These are phyloP conservation scores for Epichloe aotearoae DNA, from an alignment of 2,329 filamentous ascomycete species.

Conservation along the genomic window DNA sequence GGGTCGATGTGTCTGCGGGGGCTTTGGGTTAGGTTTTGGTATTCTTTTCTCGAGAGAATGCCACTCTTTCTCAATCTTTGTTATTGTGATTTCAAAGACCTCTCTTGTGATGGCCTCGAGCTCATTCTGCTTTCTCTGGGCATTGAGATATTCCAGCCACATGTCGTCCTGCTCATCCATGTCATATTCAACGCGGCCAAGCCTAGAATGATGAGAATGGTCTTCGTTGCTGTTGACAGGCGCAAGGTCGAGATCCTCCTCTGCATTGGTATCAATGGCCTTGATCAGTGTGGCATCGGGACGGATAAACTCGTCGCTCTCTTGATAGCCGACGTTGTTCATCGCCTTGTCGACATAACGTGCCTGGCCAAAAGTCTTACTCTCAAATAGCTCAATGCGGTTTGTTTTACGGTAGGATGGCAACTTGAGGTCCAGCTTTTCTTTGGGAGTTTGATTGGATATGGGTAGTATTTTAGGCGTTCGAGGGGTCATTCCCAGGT, in stretches of 20 bases:
- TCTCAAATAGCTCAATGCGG: conserved; percentile 68
- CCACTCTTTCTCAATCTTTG: conserved; percentile 98
- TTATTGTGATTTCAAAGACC: conserved; percentile 94
- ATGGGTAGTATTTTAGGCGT: conserved; percentile 59
- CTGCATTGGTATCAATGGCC: conserved; percentile 43
- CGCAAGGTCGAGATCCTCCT: conserved; percentile 43
- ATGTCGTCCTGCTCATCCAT: conserved; percentile 99
- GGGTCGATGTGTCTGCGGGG: conserved; percentile 84
- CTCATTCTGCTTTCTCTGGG: conserved; percentile 57
- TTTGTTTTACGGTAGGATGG: conserved; percentile 66
- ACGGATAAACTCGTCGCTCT: conserved; percentile 77
- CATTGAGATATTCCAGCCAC: conserved; percentile 81
- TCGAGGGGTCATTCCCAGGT: conserved; percentile 33
- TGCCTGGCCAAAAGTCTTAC: conserved; percentile 70
- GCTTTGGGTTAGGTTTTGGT: conserved; percentile 92
- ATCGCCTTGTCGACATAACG: conserved; percentile 93
- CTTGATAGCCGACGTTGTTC: conserved; percentile 92
- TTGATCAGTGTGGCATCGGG: conserved; percentile 61
- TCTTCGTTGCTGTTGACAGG: conserved; percentile 17
- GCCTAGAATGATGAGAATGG: conserved; percentile 21
- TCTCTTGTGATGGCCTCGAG: conserved; percentile 80
- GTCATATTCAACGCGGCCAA: conserved; percentile 91
- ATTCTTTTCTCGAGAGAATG: conserved; percentile 91
- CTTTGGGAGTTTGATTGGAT: conserved; percentile 66
- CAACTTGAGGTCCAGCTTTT: conserved; percentile 63